Conservation (phyloP, 768 basidiomycete genomes). For the Termitomyces sp. region DNA sequence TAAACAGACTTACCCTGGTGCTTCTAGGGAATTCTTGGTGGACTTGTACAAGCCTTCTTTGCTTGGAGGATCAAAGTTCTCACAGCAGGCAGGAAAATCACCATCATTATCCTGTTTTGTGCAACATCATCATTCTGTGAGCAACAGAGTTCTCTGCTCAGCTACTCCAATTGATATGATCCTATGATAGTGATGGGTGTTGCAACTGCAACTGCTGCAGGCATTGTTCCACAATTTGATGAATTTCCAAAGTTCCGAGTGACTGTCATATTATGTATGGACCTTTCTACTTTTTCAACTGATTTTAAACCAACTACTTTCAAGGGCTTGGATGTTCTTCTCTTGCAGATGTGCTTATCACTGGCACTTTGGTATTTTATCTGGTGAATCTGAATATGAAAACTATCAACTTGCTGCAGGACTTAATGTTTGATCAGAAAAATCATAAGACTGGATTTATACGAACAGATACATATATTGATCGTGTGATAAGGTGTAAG, state of each 20-base stretch:
- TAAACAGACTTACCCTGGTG: neutral
- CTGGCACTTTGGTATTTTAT: slow-evolving; percentile 33
- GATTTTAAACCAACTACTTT: neutral
- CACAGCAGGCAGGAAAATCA: slow-evolving; percentile 15
- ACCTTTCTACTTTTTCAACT: neutral
- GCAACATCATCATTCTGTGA: slow-evolving; percentile 15
- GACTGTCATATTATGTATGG: slow-evolving; percentile 16
- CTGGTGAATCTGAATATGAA: slow-evolving; percentile 25
- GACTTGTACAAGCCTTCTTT: slow-evolving; percentile 16
- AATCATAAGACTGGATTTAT: slow-evolving; percentile 36
- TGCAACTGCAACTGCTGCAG: slow-evolving; percentile 20
- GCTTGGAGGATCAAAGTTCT: slow-evolving; percentile 24
- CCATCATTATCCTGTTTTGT: slow-evolving; percentile 15
- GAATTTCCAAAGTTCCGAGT: slow-evolving; percentile 24
- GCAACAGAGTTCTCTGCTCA: neutral
- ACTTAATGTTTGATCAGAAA: slow-evolving; percentile 20
- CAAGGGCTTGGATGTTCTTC: slow-evolving; percentile 39
- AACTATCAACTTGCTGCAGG: neutral
- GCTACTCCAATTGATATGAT: neutral
- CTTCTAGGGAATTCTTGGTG: slow-evolving; percentile 14
- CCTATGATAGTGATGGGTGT: slow-evolving; percentile 21
- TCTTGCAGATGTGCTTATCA: slow-evolving; percentile 37
- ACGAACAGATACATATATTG: slow-evolving; percentile 34
- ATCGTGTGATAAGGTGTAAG: slow-evolving; percentile 35
- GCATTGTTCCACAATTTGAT: slow-evolving; percentile 17